phyloP scores from a whole-genome alignment of 192 early-diverging fungal species.

The Spizellomyces punctatus region DNA sequence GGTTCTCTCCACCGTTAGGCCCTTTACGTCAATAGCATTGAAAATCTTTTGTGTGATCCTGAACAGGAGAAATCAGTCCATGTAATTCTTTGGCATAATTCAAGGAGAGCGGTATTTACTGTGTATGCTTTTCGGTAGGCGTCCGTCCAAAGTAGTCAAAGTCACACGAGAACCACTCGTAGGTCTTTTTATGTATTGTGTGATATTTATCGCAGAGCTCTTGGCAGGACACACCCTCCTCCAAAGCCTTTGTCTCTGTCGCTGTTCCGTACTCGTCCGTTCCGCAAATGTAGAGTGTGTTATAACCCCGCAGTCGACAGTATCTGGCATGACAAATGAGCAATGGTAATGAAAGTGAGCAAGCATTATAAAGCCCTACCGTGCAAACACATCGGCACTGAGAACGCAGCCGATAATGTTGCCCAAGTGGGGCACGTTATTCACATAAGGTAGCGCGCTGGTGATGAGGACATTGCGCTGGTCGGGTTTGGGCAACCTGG shows the following conservation, averaged over 20 bases:
- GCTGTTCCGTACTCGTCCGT: conserved; percentile 99
- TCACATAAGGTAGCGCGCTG: conserved; percentile 95
- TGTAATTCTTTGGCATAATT: neutral
- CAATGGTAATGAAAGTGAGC: too few species aligned
- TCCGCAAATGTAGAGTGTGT: conserved; percentile 89
- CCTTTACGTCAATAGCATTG: conserved; percentile 69
- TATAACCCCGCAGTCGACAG: conserved; percentile 85
- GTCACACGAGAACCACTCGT: conserved; percentile 92
- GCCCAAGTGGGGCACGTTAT: conserved; percentile 98
- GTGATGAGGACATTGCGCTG: conserved; percentile 93
- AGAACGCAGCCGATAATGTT: conserved; percentile 99
- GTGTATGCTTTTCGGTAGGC: conserved; percentile 85
- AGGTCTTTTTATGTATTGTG: conserved; percentile 80
- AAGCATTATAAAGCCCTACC: conserved; percentile 39
- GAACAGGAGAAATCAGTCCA: neutral
- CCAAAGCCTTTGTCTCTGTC: conserved; percentile 96
- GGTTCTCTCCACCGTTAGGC: conserved; percentile 70
- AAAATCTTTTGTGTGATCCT: conserved; percentile 90
- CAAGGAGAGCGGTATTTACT: conserved; percentile 27
- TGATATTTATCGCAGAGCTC: conserved; percentile 98
- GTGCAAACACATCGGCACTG: conserved; percentile 94
- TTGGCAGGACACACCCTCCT: conserved; percentile 87
- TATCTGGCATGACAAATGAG: conserved; percentile 52
- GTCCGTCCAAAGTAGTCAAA: conserved; percentile 98
- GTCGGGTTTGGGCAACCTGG: conserved; percentile 62